A percentile compares a stretch with the other conserved stretches of the same genome.
Conservation (phyloP, 345 rosid genomes). For the Hevea brasiliensis region DNA sequence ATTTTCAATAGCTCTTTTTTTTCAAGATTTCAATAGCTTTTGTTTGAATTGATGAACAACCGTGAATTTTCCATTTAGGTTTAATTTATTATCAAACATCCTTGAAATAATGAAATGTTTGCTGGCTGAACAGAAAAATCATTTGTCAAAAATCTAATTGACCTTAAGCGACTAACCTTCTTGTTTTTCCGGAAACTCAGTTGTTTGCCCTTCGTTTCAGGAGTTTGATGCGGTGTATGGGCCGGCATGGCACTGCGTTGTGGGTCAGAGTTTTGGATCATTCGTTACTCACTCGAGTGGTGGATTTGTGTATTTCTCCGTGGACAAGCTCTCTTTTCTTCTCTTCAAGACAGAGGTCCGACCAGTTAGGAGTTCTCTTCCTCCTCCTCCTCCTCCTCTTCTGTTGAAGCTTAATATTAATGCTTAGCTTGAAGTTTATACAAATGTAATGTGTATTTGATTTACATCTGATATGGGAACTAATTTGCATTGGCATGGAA, state of each 20-base stretch:
- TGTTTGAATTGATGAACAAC: not conserved
- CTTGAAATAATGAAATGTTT: not conserved
- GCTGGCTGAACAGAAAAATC: not conserved
- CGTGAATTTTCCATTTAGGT: not conserved
- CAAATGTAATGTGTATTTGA: not conserved
- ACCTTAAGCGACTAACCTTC: too few species aligned
- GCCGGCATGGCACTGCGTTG: constrained; percentile 57
- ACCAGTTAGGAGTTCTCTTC: constrained; percentile 23
- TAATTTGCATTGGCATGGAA: too few species aligned
- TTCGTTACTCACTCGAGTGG: constrained; percentile 45
- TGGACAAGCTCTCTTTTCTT: constrained; percentile 49
- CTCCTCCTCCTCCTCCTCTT: constrained; percentile 6
- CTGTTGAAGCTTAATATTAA: constrained; percentile 12
- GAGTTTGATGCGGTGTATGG: constrained; percentile 41
- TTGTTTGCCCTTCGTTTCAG: constrained; percentile 14
- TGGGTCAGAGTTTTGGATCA: constrained; percentile 46
- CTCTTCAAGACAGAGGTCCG: constrained; percentile 67
- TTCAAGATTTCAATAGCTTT: not conserved
- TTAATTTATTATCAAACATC: not conserved
- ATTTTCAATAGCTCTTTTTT: too few species aligned
- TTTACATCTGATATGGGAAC: not conserved
- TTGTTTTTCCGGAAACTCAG: too few species aligned
- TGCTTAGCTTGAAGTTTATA: not conserved
- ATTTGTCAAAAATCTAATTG: too few species aligned
- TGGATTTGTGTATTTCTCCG: constrained; percentile 43